phyloP scores from a whole-genome alignment of 805 yeast species.

The Schwanniomyces sp. region DNA sequence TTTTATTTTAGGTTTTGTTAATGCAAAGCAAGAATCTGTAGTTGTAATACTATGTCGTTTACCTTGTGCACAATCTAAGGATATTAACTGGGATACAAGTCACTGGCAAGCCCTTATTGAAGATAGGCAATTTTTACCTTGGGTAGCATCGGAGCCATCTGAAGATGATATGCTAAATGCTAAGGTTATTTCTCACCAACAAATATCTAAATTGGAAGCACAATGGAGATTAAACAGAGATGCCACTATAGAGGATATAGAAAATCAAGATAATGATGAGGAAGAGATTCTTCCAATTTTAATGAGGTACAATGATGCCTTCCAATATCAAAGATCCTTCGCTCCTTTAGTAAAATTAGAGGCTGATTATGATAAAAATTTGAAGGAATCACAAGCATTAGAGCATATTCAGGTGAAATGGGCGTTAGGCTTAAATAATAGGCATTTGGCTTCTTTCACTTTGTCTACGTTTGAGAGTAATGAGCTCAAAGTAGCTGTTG shows the following conservation, averaged over 20 bases:
- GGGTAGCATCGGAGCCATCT: slow-evolving; percentile 75
- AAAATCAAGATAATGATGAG: slow-evolving; percentile 48
- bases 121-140: slow-evolving; percentile 71
- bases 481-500: slow-evolving; percentile 72
- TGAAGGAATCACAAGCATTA: slow-evolving; percentile 76
- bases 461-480: slow-evolving; percentile 66
- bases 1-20: slow-evolving; percentile 80
- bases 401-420: slow-evolving; percentile 73
- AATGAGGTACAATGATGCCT: slow-evolving; percentile 78
- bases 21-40: slow-evolving; percentile 83
- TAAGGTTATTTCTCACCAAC: slow-evolving; percentile 56
- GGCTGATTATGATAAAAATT: slow-evolving; percentile 72
- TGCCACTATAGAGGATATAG: slow-evolving; percentile 70
- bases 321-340: slow-evolving; percentile 79
- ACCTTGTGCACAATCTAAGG: slow-evolving; percentile 81
- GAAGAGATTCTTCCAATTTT: slow-evolving; percentile 68
- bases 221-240: slow-evolving; percentile 75
- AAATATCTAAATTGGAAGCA: slow-evolving; percentile 72
- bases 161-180: slow-evolving; percentile 63
- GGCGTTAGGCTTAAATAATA: slow-evolving; percentile 65
- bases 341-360: slow-evolving; percentile 83
- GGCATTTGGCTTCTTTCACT: slow-evolving; percentile 67
- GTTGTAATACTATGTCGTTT: slow-evolving; percentile 84
- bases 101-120: slow-evolving; percentile 89
- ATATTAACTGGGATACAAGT: slow-evolving; percentile 79